Percentiles rank a stretch among this genome's conserved stretches.
Conservation (phyloP, 2,329 filamentous ascomycete species). For the Pyricularia grisea region DNA sequence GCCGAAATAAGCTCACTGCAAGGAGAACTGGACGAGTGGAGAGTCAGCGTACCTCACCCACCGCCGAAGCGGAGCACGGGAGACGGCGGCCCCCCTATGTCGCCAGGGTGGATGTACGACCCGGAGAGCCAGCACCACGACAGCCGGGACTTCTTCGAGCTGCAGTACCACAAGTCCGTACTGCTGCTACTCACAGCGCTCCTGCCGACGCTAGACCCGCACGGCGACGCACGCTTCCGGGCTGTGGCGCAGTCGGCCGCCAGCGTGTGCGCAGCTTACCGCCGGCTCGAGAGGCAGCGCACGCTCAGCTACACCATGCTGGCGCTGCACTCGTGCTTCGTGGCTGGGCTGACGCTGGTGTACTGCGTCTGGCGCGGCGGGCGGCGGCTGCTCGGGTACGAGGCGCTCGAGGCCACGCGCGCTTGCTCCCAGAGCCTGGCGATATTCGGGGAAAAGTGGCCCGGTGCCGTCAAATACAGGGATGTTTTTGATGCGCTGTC, state of each 20-base stretch:
- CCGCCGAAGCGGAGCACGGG: slow-evolving; percentile 9
- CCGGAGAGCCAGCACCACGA: slow-evolving; percentile 16
- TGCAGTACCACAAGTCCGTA: slow-evolving; percentile 18
- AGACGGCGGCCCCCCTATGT: neutral
- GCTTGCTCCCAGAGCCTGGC: slow-evolving; percentile 18
- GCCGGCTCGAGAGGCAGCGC: slow-evolving; percentile 18
- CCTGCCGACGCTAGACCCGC: slow-evolving; percentile 12
- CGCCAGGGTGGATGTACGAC: slow-evolving; percentile 18
- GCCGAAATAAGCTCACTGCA: slow-evolving; percentile 12
- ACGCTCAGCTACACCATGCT: slow-evolving; percentile 20
- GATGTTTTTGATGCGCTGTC: slow-evolving; percentile 18
- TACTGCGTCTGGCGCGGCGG: slow-evolving; percentile 19
- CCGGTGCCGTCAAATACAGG: slow-evolving; percentile 18
- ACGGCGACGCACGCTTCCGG: slow-evolving; percentile 13
- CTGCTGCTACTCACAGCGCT: slow-evolving; percentile 15
- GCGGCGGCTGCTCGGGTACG: slow-evolving; percentile 13
- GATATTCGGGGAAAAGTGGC: slow-evolving; percentile 20
- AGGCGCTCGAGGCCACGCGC: slow-evolving; percentile 16
- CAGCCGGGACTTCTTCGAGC: slow-evolving; percentile 16
- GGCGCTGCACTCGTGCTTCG: slow-evolving; percentile 20
- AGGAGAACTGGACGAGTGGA: slow-evolving; percentile 14
- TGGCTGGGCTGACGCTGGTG: slow-evolving; percentile 18
- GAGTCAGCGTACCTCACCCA: slow-evolving; percentile 11
- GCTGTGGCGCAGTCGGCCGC: slow-evolving; percentile 12
- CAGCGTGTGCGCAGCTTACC: slow-evolving; percentile 18